Evolutionary conservation across 2,329 filamentous ascomycete species (phyloP).

Genomic region (Emericellopsis cladophorae): DNA sequence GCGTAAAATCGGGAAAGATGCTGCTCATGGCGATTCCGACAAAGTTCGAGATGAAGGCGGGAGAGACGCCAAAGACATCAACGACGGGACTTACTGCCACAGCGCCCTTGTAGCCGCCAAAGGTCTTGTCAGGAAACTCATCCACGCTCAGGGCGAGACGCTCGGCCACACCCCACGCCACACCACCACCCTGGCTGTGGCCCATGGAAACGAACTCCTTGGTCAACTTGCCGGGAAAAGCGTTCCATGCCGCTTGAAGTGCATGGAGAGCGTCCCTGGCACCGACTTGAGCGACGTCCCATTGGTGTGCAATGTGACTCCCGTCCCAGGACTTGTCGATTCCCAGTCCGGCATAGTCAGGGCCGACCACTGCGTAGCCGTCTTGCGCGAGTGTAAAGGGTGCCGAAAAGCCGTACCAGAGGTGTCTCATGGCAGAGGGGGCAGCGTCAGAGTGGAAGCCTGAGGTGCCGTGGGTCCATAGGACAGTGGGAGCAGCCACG

Average conservation of each 20-base stretch:
- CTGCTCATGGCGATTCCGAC: background rate
- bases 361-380: conserved; percentile 29
- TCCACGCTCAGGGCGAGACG: conserved; percentile 10
- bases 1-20: conserved; percentile 6
- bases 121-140: conserved; percentile 1
- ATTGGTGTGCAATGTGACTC: conserved; percentile 24
- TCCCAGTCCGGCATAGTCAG: conserved; percentile 31
- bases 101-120: conserved; percentile 5
- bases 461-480: conserved; percentile 31
- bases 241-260: conserved; percentile 23
- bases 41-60: background rate
- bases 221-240: conserved; percentile 20
- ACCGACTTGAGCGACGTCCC: conserved; percentile 18
- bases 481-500: conserved; percentile 12
- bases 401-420: conserved; percentile 24
- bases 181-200: conserved; percentile 31
- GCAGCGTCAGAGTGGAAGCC: conserved; percentile 21
- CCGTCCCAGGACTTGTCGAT: conserved; percentile 19
- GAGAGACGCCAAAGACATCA: background rate
- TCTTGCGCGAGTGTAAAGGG: conserved; percentile 23
- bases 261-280: conserved; percentile 30
- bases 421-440: conserved; percentile 23
- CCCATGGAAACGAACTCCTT: conserved; percentile 29
- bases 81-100: conserved; percentile 5
- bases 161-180: conserved; percentile 21